A percentile compares a stretch with the other conserved stretches of the same genome.
These are phyloP conservation scores for Kwoniella newhampshirensis DNA, from an alignment of 768 basidiomycete species.

Conservation along the genomic window DNA sequence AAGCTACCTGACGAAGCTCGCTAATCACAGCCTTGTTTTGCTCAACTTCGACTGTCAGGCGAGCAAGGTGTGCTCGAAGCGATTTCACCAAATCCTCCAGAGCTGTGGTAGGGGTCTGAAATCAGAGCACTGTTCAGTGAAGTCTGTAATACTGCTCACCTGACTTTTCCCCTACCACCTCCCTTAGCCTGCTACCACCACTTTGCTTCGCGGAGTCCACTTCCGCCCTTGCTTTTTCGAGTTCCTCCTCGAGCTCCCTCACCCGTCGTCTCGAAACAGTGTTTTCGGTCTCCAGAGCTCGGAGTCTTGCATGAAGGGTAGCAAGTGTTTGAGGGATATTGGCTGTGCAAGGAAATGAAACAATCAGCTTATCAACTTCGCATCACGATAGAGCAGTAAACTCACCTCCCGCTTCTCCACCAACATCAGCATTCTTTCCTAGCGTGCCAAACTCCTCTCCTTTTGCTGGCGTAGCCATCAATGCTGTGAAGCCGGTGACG, in stretches of 20 bases:
- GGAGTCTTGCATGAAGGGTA: slow-evolving; percentile 59
- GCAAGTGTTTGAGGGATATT: slow-evolving; percentile 39
- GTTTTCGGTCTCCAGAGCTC: slow-evolving; percentile 77
- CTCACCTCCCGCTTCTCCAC: slow-evolving; percentile 40
- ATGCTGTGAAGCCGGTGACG: slow-evolving; percentile 47
- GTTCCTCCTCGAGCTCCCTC: slow-evolving; percentile 79
- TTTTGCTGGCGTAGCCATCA: slow-evolving; percentile 51
- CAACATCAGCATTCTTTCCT: slow-evolving; percentile 43
- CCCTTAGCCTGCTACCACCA: slow-evolving; percentile 61
- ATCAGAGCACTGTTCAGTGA: not conserved
- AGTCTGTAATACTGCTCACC: slow-evolving; percentile 57
- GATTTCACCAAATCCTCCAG: slow-evolving; percentile 75
- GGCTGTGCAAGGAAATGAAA: slow-evolving; percentile 6
- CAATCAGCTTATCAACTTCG: not conserved
- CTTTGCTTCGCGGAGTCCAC: slow-evolving; percentile 62
- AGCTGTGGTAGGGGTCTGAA: slow-evolving; percentile 57
- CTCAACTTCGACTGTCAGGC: slow-evolving; percentile 75
- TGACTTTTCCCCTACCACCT: slow-evolving; percentile 85
- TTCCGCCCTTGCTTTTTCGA: slow-evolving; percentile 60
- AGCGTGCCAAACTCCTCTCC: slow-evolving; percentile 34
- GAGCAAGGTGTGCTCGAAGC: slow-evolving; percentile 70
- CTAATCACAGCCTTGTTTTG: slow-evolving; percentile 66
- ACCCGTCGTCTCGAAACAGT: slow-evolving; percentile 75
- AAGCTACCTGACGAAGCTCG: slow-evolving; percentile 26
- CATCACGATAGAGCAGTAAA: slow-evolving; percentile 1